Evolutionary conservation across 2,329 filamentous ascomycete species (phyloP).

Genomic region (Sclerotinia minor): DNA sequence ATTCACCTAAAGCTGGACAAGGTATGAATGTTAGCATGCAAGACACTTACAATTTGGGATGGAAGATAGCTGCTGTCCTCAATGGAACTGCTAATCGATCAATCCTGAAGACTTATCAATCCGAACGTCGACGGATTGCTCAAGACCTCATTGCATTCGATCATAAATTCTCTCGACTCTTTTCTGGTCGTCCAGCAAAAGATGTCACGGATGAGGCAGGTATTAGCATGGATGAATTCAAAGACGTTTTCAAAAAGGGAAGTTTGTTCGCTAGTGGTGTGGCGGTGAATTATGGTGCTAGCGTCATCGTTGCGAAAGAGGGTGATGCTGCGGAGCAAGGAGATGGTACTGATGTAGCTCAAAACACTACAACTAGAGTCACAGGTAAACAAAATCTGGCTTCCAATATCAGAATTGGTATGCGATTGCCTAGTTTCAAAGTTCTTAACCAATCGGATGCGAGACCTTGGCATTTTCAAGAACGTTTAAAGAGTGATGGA

Average conservation of each 20-base stretch:
- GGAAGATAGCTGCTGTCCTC: slow-evolving; percentile 50
- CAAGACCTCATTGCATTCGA: slow-evolving; percentile 67
- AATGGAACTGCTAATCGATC: slow-evolving; percentile 48
- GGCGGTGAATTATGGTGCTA: slow-evolving; percentile 59
- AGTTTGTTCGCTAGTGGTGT: slow-evolving; percentile 60
- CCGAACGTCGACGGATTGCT: slow-evolving; percentile 62
- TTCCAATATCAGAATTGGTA: slow-evolving; percentile 47
- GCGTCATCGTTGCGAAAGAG: slow-evolving; percentile 56
- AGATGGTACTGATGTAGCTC: slow-evolving; percentile 52
- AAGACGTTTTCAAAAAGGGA: slow-evolving; percentile 59
- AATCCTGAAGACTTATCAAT: slow-evolving; percentile 60
- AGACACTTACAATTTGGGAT: slow-evolving; percentile 64
- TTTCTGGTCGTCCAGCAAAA: slow-evolving; percentile 55
- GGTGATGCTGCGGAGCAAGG: slow-evolving; percentile 48
- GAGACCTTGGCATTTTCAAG: slow-evolving; percentile 60
- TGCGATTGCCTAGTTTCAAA: slow-evolving; percentile 59
- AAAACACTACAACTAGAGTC: slow-evolving; percentile 51
- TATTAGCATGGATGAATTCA: slow-evolving; percentile 63
- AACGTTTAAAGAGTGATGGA: slow-evolving; percentile 56
- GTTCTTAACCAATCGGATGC: slow-evolving; percentile 57
- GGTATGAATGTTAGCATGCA: slow-evolving; percentile 60
- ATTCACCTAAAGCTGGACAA: slow-evolving; percentile 64
- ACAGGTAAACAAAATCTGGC: slow-evolving; percentile 44
- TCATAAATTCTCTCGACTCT: slow-evolving; percentile 56
- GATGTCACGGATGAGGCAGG: slow-evolving; percentile 48